Base-by-base conservation (phyloP, 2,329 filamentous ascomycete genomes). In the Coniochaeta sp. region DNA sequence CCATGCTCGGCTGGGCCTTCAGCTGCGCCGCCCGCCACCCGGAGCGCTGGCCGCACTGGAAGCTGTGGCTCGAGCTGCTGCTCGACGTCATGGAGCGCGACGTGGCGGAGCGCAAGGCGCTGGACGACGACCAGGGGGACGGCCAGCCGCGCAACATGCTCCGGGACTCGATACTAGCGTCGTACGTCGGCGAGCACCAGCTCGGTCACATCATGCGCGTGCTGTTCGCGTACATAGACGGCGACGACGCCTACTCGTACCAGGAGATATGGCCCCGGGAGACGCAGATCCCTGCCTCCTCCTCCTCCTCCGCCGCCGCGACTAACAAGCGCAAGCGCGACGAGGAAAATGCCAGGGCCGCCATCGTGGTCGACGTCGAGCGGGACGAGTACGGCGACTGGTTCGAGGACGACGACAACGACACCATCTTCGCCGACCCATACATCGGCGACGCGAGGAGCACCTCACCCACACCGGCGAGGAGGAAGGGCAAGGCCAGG, bases 1-100 rank as follows among this genome's bases (percentile, higher is more conserved):
- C 87, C 47, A 84, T 90, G 0, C 82, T 95, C 0, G 95, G 93
- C 3, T 98, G 95, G 95, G 89, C 90, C 0, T 92, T 98, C 72
- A 95, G 93, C 70, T 98, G 93, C 75, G 93, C 91, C 58, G 81
- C 89, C 1, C 72, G 82, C 34, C 80, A 93, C 65, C 86, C 86
- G 1, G 80, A 83, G 44, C 82, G 93, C 22, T 98, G 95, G 93
- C 81, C 80, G 57, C 82, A 87, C 68, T 98, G 93, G 92, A 86
- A 82, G 66, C 74, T 85, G 8, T 96, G 91, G 89, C 77, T 98
- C 16, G 83, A 87, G 36, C 87, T 89, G 62, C 89, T 96, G 81
- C 73, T 96, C 5, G 89, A 93, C 67, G 84, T 89, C 7, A 76
- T 97, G 14, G 88, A 95, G 64, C 77, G 79, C 3, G 90, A 96